Conservation (phyloP, 2,329 filamentous ascomycete genomes). For the Colletotrichum graminicola region DNA sequence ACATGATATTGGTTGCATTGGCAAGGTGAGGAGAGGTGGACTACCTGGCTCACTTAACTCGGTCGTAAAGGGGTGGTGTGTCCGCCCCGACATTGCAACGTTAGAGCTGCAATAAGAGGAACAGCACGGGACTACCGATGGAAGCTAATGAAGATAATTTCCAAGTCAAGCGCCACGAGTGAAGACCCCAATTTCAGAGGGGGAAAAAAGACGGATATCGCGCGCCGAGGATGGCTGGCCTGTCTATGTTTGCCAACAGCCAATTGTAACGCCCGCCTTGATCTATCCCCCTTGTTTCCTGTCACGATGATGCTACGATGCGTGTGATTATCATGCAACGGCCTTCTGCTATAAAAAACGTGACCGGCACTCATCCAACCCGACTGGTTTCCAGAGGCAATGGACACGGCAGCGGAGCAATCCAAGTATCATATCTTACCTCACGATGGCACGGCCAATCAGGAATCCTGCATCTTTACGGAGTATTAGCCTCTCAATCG, state of each 20-base stretch:
- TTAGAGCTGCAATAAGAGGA: neutral
- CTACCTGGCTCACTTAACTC: constrained; percentile 45
- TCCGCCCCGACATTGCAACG: constrained; percentile 1
- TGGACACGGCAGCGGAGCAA: neutral
- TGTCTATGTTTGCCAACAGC: neutral
- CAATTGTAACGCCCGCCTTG: neutral
- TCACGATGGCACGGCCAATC: neutral
- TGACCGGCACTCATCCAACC: neutral
- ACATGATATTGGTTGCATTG: constrained; percentile 56
- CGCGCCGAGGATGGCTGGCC: neutral
- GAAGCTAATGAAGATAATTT: neutral
- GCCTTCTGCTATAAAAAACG: neutral
- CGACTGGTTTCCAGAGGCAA: neutral
- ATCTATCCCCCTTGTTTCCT: neutral
- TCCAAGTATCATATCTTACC: neutral
- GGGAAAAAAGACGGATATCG: neutral
- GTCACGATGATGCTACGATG: neutral
- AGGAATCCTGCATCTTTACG: constrained; percentile 6
- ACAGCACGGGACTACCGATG: neutral
- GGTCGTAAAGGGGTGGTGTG: constrained; percentile 8
- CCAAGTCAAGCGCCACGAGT: neutral
- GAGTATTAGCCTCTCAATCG: neutral
- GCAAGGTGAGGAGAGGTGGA: constrained; percentile 46
- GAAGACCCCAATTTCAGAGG: too few species aligned
- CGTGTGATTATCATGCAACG: neutral